These are phyloP conservation scores for Talaromyces sp. DNA, from an alignment of 2,329 filamentous ascomycete genomes.

Conservation along the genomic window DNA sequence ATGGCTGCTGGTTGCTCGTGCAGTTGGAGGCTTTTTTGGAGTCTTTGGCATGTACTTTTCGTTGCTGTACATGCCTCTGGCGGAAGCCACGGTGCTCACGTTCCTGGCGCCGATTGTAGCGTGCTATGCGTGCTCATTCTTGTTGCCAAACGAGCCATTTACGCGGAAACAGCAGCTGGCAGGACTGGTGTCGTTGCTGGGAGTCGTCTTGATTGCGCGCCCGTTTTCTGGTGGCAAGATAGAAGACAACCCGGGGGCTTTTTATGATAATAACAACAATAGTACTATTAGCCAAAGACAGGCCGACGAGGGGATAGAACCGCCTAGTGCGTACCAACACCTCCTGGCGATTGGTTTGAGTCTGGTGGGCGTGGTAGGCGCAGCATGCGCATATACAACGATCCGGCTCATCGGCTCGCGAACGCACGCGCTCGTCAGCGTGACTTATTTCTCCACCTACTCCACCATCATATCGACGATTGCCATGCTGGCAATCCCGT, in stretches of 20 bases:
- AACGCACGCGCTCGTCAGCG: conserved; percentile 75
- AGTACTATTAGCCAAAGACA: neutral
- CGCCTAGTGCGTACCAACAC: conserved; percentile 50
- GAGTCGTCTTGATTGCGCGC: conserved; percentile 77
- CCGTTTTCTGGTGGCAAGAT: conserved; percentile 42
- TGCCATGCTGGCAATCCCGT: conserved; percentile 54
- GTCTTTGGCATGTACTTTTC: conserved; percentile 75
- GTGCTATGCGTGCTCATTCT: conserved; percentile 72
- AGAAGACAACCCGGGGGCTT: conserved; percentile 14
- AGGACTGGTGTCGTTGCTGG: conserved; percentile 67
- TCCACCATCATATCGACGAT: conserved; percentile 63
- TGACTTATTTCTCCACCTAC: conserved; percentile 75
- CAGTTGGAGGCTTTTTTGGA: conserved; percentile 68
- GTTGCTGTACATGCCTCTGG: conserved; percentile 72
- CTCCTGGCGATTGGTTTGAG: conserved; percentile 66
- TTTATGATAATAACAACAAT: neutral
- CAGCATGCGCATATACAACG: conserved; percentile 68
- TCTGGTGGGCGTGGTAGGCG: conserved; percentile 71
- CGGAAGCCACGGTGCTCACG: conserved; percentile 84
- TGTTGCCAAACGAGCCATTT: conserved; percentile 68
- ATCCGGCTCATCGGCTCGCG: conserved; percentile 76
- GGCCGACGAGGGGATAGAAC: neutral
- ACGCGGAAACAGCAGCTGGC: conserved; percentile 72
- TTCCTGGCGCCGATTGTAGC: conserved; percentile 77
- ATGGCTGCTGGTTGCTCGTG: conserved; percentile 62